phyloP scores from a whole-genome alignment of 805 yeast genomes.

The Candida arabinofermentans region DNA sequence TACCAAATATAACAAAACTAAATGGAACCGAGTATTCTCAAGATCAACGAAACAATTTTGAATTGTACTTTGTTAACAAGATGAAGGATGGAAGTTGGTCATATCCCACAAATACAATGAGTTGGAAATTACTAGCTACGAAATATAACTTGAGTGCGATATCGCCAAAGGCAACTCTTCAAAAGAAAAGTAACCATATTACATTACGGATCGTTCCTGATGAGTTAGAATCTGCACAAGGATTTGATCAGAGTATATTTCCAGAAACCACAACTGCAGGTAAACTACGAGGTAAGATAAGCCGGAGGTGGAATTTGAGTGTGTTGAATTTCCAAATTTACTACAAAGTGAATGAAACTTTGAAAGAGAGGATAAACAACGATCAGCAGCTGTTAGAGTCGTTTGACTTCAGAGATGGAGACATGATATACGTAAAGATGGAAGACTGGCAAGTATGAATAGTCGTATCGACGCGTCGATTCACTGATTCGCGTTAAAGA shows the following conservation, averaged over 20 bases:
- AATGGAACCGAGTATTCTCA: constrained; percentile 53
- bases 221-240: neutral
- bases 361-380: constrained; percentile 7
- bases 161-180: too few relatives aligned
- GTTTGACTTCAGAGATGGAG: constrained; percentile 5
- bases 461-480: too few relatives aligned
- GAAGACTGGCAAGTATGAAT: constrained; percentile 8
- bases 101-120: constrained; percentile 19
- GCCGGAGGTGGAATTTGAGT: constrained; percentile 18
- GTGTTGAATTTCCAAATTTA: constrained; percentile 24
- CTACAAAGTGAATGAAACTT: constrained; percentile 4
- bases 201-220: neutral
- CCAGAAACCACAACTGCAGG: constrained; percentile 33
- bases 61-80: constrained; percentile 57
- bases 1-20: constrained; percentile 35
- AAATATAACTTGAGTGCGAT: constrained; percentile 38
- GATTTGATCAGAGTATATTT: constrained; percentile 21
- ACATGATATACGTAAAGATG: constrained; percentile 4
- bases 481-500: too few relatives aligned
- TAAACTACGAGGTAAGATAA: constrained; percentile 32
- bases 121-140: constrained; percentile 42
- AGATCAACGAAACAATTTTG: constrained; percentile 58
- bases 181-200: too few relatives aligned
- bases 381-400: constrained; percentile 17
- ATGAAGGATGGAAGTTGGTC: constrained; percentile 33